These are phyloP conservation scores for Diaporthe destruens DNA, from an alignment of 2,329 filamentous ascomycete species.

Conservation along the genomic window DNA sequence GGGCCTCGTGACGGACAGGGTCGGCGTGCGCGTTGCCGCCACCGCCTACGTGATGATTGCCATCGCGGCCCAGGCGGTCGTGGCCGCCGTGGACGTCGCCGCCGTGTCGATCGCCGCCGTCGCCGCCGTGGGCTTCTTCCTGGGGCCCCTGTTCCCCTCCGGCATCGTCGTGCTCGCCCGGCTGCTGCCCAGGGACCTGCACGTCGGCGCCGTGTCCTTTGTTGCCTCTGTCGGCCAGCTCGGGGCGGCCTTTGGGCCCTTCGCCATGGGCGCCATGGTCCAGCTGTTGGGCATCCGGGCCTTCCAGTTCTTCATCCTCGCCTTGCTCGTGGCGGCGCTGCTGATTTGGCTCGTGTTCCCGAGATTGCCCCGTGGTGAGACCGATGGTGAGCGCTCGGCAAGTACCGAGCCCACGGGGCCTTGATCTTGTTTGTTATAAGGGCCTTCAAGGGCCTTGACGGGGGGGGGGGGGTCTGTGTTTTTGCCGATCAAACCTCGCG, in stretches of 20 bases:
- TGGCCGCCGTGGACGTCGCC: slow-evolving; percentile 42
- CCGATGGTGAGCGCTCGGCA: not conserved
- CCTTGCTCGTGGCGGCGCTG: slow-evolving; percentile 42
- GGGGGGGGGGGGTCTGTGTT: too few species aligned
- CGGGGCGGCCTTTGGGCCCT: slow-evolving; percentile 57
- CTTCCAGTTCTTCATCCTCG: slow-evolving; percentile 50
- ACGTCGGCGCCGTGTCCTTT: slow-evolving; percentile 58
- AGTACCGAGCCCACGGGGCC: not conserved
- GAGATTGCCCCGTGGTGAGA: slow-evolving; percentile 62
- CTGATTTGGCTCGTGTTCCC: slow-evolving; percentile 42
- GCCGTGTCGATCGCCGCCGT: slow-evolving; percentile 50
- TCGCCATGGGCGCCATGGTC: slow-evolving; percentile 56
- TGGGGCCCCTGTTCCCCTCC: slow-evolving; percentile 58
- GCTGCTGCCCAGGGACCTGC: slow-evolving; percentile 54
- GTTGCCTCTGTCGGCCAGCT: slow-evolving; percentile 59
- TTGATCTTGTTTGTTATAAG: not conserved
- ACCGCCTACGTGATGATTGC: slow-evolving; percentile 46
- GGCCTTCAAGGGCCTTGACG: not conserved
- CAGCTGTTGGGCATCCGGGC: slow-evolving; percentile 54
- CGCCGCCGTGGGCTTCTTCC: slow-evolving; percentile 52
- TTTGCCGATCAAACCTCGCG: not conserved
- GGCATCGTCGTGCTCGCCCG: slow-evolving; percentile 54
- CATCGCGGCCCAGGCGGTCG: slow-evolving; percentile 43
- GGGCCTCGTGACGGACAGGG: slow-evolving; percentile 49
- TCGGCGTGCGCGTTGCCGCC: slow-evolving; percentile 48